A percentile compares a stretch with the other conserved stretches of the same genome.
phyloP scores from a whole-genome alignment of 2,329 filamentous ascomycete species.

The Cordyceps tenuipes region DNA sequence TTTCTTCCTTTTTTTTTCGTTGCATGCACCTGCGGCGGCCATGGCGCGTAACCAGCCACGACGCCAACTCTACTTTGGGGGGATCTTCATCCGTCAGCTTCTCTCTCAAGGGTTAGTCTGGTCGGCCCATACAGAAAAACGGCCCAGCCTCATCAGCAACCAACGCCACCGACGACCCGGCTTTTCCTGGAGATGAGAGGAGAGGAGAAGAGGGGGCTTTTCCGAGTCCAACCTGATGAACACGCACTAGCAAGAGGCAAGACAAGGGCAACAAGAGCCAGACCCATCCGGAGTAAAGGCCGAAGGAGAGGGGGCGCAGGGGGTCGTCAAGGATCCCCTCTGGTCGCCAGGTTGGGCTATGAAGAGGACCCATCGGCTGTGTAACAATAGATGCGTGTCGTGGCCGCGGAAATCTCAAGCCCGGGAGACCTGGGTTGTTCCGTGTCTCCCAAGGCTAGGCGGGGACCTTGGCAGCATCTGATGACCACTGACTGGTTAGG shows the following conservation, averaged over 20 bases:
- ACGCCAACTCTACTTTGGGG: not conserved
- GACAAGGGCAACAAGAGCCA: not conserved
- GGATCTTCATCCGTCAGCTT: not conserved
- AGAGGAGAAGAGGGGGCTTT: no score
- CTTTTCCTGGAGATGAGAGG: not conserved
- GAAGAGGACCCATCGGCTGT: not conserved
- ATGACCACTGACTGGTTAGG: not conserved
- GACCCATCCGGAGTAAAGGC: not conserved
- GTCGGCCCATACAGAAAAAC: not conserved
- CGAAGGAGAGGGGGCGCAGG: not conserved
- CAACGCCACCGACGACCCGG: slow-evolving; percentile 6
- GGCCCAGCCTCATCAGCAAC: not conserved
- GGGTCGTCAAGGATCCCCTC: not conserved
- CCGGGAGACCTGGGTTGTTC: not conserved
- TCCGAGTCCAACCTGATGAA: not conserved
- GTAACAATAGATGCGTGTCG: not conserved
- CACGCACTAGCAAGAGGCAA: not conserved
- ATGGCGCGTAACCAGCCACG: not conserved
- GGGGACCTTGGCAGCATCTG: not conserved
- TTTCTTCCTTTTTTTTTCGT: no score
- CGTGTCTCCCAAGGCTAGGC: not conserved
- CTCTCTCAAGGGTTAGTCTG: not conserved
- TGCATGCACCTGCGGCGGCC: not conserved
- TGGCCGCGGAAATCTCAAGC: not conserved
- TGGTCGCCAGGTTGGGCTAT: not conserved